Evolutionary conservation across 2,329 filamentous ascomycete genomes (phyloP).

Genomic region (Ophiostoma sp.): DNA sequence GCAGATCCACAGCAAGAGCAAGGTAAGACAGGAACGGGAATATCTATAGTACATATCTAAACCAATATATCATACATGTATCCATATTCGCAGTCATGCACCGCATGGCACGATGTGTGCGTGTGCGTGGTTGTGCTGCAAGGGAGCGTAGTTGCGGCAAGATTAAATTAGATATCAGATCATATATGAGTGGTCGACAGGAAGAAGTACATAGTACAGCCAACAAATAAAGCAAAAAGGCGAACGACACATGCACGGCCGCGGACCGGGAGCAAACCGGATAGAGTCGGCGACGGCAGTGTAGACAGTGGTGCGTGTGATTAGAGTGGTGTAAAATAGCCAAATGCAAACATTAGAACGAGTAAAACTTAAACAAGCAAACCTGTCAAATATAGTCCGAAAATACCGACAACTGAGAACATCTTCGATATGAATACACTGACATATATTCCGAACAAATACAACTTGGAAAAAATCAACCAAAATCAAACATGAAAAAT

Average conservation of each 20-base stretch:
- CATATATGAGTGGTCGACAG: not conserved
- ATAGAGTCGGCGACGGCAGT: not conserved
- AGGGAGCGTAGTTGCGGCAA: conserved; percentile 1
- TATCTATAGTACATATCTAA: not conserved
- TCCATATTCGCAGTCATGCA: not conserved
- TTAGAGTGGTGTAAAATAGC: too few relatives aligned
- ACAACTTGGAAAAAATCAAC: not conserved
- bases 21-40: not conserved
- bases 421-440: not conserved
- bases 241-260: conserved; percentile 7
- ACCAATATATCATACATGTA: not conserved
- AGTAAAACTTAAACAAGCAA: too few relatives aligned
- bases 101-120: not conserved
- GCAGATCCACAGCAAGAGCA: not conserved
- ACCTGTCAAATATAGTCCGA: not conserved
- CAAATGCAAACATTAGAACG: too few relatives aligned
- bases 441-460: too few relatives aligned
- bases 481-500: not conserved
- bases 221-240: not conserved
- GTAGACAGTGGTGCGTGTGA: too few relatives aligned
- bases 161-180: not conserved
- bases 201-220: not conserved
- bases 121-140: conserved; percentile 10
- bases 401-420: not conserved
- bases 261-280: not conserved